Base-by-base conservation (phyloP, 2,329 filamentous ascomycete genomes). In the Neofusicoccum laricinum region DNA sequence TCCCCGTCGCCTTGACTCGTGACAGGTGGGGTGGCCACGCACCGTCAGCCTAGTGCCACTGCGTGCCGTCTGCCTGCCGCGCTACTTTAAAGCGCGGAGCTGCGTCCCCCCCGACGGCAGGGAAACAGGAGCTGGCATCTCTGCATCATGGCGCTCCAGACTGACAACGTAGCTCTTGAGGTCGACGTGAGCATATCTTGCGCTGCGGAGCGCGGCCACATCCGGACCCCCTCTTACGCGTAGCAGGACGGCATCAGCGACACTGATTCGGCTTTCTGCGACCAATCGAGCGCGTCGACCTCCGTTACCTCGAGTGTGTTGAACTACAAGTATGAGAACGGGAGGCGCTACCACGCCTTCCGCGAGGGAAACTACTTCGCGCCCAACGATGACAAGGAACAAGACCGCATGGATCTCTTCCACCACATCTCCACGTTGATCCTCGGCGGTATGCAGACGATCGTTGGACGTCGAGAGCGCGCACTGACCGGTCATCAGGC, bases 351-450 rank as follows among this genome's bases (percentile, higher is more conserved):
- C 45, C 61, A 64, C 49, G 50, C 61, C 66, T 77, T 72, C 67
- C 73, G 74, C 61, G 69, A 67, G 17, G 75, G 75, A 59, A 64
- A 69, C 11, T 77, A 77, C 66, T 65, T 72, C 14, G 69, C 76
- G 25, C 75, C 75, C 65, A 77, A 77, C 68, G 75, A 77, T 69
- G 75, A 76, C 61, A 69, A 72, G 46, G 75, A 77, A 67, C 73
- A 76, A 61, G 75, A 77, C 68, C 73, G 75, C 36, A 62, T 66
- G 40, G 75, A 77, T 66, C 71, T 77, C 8, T 69, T 76, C 51
- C 75, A 77, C 68, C 75, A 76, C 71, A 74, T 77, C 63, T 76
- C 72, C 67, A 71, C 72, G 30, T 67, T 77, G 32, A 68, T 76
- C 49, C 71, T 78, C 34, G 69, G 68, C 53, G 75, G 75, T 61